Evolutionary conservation across 2,329 filamentous ascomycete genomes (phyloP).

Genomic region (Beauveria brongniartii): DNA sequence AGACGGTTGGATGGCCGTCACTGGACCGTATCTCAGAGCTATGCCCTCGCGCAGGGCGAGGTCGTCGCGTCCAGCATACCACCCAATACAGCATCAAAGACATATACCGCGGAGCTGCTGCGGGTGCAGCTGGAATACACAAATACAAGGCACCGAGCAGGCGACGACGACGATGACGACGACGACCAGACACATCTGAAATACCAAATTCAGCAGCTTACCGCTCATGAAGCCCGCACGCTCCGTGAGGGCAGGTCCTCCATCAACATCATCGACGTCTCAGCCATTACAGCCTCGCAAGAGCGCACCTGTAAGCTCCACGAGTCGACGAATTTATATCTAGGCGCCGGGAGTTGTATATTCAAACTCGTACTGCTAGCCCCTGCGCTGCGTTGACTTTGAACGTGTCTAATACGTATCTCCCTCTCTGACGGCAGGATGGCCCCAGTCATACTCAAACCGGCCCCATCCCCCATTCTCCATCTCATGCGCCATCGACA

Average conservation of each 20-base stretch:
- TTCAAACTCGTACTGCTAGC: not conserved
- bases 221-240: not conserved
- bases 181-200: not conserved
- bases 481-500: conserved; percentile 45
- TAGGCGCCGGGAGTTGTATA: not conserved
- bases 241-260: not conserved
- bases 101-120: not conserved
- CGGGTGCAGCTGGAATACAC: conserved; percentile 3
- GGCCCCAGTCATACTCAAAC: conserved; percentile 44
- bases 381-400: not conserved
- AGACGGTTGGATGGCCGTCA: no score
- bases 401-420: conserved; percentile 23
- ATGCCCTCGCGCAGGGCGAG: conserved; percentile 2
- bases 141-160: not conserved
- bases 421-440: conserved; percentile 18
- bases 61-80: not conserved
- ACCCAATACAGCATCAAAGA: not conserved
- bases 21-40: not conserved
- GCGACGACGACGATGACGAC: no score
- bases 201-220: conserved; percentile 3
- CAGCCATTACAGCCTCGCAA: not conserved
- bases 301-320: not conserved
- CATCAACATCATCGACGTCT: not conserved
- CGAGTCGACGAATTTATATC: not conserved
- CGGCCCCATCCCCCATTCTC: conserved; percentile 43